Base-by-base conservation (phyloP, 2,329 filamentous ascomycete species). In the Fusarium sterilihyphosum region DNA sequence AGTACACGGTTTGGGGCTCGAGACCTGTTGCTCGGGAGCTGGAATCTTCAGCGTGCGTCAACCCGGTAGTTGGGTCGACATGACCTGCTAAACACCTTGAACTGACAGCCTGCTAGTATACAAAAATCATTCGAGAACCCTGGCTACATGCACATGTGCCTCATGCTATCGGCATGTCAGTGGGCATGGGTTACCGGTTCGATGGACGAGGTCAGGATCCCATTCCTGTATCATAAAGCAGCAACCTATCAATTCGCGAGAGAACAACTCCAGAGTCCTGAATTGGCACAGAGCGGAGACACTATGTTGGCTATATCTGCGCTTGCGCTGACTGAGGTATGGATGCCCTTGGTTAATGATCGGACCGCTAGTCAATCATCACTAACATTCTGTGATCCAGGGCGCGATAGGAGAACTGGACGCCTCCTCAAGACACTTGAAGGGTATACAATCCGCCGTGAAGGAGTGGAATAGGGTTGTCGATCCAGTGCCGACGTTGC, bases 111-210 rank as follows among this genome's bases (percentile, higher is more conserved):
- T 33, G 40, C 29, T 68, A 86, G 84, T 46, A 83, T 86, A 47
- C 82, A 84, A 67, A 82, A 82, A 71, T 84, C 84, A 22, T 81
- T 86, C 58, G 82, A 84, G 52, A 84, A 85, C 64, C 83, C 83
- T 5, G 84, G 84, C 6, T 85, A 85, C 65, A 84, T 86, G 72
- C 84, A 86, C 70, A 85, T 84, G 71, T 85, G 84, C 31, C 76
- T 86, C 54, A 82, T 85, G 70, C 80, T 86, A 70, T 85, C 85
- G 26, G 83, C 83, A 31, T 82, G 85, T 59, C 85, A 86, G 59
- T 85, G 84, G 83, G 83, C 84, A 31, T 86, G 84, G 85, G 82
- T 84, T 52, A 85, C 83, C 6, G 84, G 84, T 37, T 84, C 84
- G 59, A 82, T 84, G 74, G 84, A 85, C 60, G 81, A 84, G 59